Base-by-base conservation (phyloP, 768 basidiomycete genomes). In the Suillus subalutaceus region DNA sequence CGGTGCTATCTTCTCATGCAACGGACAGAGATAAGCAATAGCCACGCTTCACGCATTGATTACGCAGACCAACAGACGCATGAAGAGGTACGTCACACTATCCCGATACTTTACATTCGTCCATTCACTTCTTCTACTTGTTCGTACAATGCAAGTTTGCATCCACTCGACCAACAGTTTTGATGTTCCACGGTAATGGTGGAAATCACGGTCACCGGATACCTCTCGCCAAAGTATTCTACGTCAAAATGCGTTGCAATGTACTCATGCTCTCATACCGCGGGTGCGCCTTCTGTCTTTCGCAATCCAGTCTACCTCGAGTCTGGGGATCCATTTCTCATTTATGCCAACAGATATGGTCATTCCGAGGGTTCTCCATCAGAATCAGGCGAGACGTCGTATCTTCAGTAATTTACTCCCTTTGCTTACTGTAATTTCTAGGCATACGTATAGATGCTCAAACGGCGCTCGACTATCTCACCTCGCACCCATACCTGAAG, bases 111-210 rank as follows among this genome's bases (percentile, higher is more conserved):
- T 18, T 8, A 37, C 26, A 12, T 26, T 1, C 13, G 32, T 18
- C 23, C 57, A 10, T 37, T 52, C 40, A 35, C 32, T 20, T 12
- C 18, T 52, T 32, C 20, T 23, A 56, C 44, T 26, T 48, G 12
- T 20, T 38, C 0, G 1, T 32, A 20, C 2, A 30, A 32, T 20
- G 2, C 30, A 58, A 84, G 84, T 83, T 82, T 67, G 80, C 82
- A 18, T 73, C 80, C 0, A 76, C 74, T 53, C 83, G 95, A 18
- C 97, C 97, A 2, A 97, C 95, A 0, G 83, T 99, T 2, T 77
- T 99, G 60, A 93, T 98, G 88, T 94, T 97, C 64, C 96, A 98
- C 71, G 97, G 97, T 8, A 93, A 93, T 71, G 92, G 88, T 0
- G 92, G 92, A 16, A 94, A 94, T 70, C 82, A 88, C 46, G 96